Evolutionary conservation across 2,329 filamentous ascomycete genomes (phyloP).

Genomic region (Botrytis squamosa): DNA sequence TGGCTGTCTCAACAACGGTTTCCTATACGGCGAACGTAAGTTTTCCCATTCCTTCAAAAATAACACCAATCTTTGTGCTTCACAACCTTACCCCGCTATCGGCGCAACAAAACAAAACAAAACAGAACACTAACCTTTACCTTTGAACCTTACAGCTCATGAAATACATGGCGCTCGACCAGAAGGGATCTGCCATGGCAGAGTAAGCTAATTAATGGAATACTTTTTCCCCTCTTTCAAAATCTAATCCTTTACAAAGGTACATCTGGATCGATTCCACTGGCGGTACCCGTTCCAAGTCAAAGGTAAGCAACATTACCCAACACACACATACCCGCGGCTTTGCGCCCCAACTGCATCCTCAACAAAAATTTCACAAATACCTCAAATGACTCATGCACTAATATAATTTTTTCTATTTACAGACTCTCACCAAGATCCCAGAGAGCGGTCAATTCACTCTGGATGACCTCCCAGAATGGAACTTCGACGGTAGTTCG

Average conservation of each 20-base stretch:
- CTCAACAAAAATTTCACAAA: neutral
- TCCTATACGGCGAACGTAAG: conserved; percentile 45
- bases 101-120: neutral
- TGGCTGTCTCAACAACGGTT: conserved; percentile 38
- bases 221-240: conserved; percentile 18
- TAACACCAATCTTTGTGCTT: conserved; percentile 20
- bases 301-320: conserved; percentile 69
- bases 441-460: conserved; percentile 44
- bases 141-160: conserved; percentile 61
- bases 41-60: conserved; percentile 21
- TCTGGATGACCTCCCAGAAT: conserved; percentile 69
- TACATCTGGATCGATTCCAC: conserved; percentile 93
- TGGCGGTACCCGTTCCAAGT: conserved; percentile 89
- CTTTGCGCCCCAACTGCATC: conserved; percentile 8
- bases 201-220: conserved; percentile 79
- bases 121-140: conserved; percentile 3
- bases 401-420: conserved; percentile 19
- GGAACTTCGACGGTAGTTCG: conserved; percentile 87
- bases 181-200: conserved; percentile 85
- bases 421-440: conserved; percentile 61
- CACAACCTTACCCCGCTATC: conserved; percentile 21
- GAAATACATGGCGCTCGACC: conserved; percentile 89
- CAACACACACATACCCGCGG: neutral
- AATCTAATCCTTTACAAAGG: conserved; percentile 27
- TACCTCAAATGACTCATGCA: conserved; percentile 24